These are phyloP conservation scores for Cucurbita moschata DNA, from an alignment of 306 rosid species.

Conservation along the genomic window DNA sequence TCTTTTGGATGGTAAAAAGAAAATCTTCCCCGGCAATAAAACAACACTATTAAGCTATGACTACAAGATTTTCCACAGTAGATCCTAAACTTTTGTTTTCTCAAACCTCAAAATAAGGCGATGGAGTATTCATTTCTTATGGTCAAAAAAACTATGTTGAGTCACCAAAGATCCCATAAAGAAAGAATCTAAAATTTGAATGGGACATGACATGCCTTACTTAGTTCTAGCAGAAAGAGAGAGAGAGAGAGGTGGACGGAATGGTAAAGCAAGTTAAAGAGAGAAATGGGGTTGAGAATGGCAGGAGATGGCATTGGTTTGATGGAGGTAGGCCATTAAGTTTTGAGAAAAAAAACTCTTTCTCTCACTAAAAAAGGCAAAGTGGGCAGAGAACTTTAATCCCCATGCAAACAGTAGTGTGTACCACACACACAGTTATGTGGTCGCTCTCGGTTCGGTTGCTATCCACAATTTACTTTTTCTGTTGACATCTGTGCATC, in stretches of 20 bases:
- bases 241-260: slow-evolving; percentile 18
- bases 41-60: background rate
- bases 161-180: slow-evolving; percentile 3
- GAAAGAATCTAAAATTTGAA: slow-evolving; percentile 32
- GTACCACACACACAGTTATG: slow-evolving; percentile 15
- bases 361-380: slow-evolving; percentile 19
- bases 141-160: background rate
- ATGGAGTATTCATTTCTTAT: background rate
- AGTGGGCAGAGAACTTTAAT: slow-evolving; percentile 21
- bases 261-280: slow-evolving; percentile 25
- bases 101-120: background rate
- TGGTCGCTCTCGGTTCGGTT: slow-evolving; percentile 28
- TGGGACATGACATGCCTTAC: slow-evolving; percentile 32
- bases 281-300: slow-evolving; percentile 19
- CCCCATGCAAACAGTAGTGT: slow-evolving; percentile 23
- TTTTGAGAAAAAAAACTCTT: slow-evolving; percentile 1
- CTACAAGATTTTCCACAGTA: background rate
- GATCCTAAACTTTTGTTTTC: background rate
- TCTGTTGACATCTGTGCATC: slow-evolving; percentile 27
- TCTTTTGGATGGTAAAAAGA: background rate
- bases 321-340: slow-evolving; percentile 24
- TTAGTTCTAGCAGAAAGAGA: slow-evolving; percentile 12
- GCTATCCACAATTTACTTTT: slow-evolving; percentile 36
- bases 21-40: background rate
- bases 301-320: slow-evolving; percentile 34